Base-by-base conservation (phyloP, 345 rosid genomes). In the Camelina sativa region DNA sequence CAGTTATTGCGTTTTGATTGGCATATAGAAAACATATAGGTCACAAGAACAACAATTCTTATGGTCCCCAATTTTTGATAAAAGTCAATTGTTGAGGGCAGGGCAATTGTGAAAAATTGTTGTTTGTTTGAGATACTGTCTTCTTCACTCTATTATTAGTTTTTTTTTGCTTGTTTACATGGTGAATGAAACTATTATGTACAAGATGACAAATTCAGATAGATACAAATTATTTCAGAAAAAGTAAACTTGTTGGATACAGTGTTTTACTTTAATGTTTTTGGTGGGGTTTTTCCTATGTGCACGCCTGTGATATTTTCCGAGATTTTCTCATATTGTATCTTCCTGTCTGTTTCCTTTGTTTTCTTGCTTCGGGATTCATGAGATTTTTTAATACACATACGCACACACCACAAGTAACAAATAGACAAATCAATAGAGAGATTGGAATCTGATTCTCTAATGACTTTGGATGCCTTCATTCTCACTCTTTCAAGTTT, bases 251-350 rank as follows among this genome's bases (percentile, higher is more conserved):
- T 72, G 61, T 66, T 72, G 61, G 58, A 77, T 72, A 23, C 5
- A 37, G 72, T 58, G 68, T 59, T 71, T 48, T 43, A 43, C 57
- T 65, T 77, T 71, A 64, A 37, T 50, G 17, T 56, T 22, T 51
- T 71, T 22, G 3, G 51, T 58, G 80, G 87, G 61, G 75, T 79
- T 73, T 50, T 50, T 74, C 80, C 82, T 84, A 84, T 80, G 80
- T 46, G 82, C 63, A 78, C 81, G 80, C 91, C 80, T 86, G 90
- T 80, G 87, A 85, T 28, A 28, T 66, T 69, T 67, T 57, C 67
- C 79, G 59, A 81, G 67, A 64, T 74, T 67, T 81, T 51, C 41
- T 65, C 11, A 4, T 60, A 41, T 60, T 48, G 38, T 57, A 59
- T 43, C 50, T 43, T 76, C 47, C 74, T 85, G 94, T 86, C 83